These are phyloP conservation scores for Aurantiochytrium sp. DNA, from an alignment of 108 stramenopile genomes.

Conservation along the genomic window DNA sequence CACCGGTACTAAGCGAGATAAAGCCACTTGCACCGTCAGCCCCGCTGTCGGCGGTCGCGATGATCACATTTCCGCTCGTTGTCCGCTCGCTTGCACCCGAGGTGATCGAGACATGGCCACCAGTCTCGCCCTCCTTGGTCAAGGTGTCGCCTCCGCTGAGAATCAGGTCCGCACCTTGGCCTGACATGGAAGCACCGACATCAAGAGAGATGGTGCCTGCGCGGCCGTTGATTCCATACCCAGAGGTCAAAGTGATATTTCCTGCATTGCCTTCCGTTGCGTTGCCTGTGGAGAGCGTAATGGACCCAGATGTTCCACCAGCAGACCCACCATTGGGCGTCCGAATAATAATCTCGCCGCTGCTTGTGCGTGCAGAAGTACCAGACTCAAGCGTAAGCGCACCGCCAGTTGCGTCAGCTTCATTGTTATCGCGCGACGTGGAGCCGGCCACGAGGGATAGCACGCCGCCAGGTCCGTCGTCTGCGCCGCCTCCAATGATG, in stretches of 20 bases:
- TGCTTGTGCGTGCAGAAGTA: neutral
- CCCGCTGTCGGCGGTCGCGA: neutral
- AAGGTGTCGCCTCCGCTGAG: neutral
- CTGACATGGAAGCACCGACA: neutral
- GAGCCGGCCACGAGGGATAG: conserved; percentile 20
- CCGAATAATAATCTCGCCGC: neutral
- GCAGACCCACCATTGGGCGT: neutral
- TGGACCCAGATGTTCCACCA: neutral
- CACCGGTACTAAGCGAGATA: neutral
- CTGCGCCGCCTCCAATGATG: conserved; percentile 25
- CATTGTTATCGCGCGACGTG: neutral
- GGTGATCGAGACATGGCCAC: neutral
- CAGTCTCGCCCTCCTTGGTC: neutral
- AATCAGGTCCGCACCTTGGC: neutral
- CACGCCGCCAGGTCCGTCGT: conserved; percentile 30
- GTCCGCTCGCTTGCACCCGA: neutral
- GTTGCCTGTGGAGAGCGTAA: neutral
- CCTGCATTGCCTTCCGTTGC: neutral
- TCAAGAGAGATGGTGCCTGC: neutral
- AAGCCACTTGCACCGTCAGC: neutral
- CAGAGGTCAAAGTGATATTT: neutral
- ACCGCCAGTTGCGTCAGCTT: neutral
- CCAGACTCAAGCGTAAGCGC: neutral
- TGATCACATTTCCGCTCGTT: neutral
- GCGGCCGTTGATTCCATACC: neutral